Conservation (phyloP, 2,329 filamentous ascomycete species). For the Ceratocystis cubensis region DNA sequence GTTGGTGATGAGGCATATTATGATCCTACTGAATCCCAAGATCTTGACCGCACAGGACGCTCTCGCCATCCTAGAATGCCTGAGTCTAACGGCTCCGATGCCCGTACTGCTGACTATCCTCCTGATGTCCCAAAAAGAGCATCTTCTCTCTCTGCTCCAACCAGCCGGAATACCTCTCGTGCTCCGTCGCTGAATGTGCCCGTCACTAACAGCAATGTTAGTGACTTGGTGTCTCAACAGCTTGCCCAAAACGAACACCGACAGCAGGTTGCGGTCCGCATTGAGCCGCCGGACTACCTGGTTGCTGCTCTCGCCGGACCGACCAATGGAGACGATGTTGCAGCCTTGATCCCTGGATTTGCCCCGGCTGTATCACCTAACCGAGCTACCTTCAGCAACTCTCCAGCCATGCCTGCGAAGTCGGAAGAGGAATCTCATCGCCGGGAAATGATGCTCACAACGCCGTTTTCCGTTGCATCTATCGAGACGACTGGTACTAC, state of each 20-base stretch:
- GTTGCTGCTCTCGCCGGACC: slow-evolving; percentile 18
- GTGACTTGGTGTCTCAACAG: slow-evolving; percentile 26
- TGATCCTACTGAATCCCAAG: background rate
- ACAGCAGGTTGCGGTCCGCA: slow-evolving; percentile 18
- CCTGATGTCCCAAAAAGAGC: slow-evolving; percentile 44
- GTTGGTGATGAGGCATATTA: slow-evolving; percentile 25
- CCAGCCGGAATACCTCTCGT: slow-evolving; percentile 44
- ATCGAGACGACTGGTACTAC: slow-evolving; percentile 51
- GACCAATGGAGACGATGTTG: background rate
- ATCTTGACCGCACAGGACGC: background rate
- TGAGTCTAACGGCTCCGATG: slow-evolving; percentile 38
- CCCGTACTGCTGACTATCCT: slow-evolving; percentile 48
- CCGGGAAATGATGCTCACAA: slow-evolving; percentile 19
- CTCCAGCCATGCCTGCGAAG: background rate
- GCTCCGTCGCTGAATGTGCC: slow-evolving; percentile 44
- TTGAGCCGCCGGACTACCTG: slow-evolving; percentile 27
- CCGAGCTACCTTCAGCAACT: background rate
- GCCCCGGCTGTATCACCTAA: slow-evolving; percentile 12
- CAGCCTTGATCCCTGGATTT: slow-evolving; percentile 16
- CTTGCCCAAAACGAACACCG: slow-evolving; percentile 9
- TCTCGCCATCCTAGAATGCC: slow-evolving; percentile 34
- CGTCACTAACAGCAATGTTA: slow-evolving; percentile 33
- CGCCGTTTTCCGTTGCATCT: slow-evolving; percentile 50
- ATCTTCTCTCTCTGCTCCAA: slow-evolving; percentile 51
- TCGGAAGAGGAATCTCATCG: slow-evolving; percentile 15